These are phyloP conservation scores for Petrea volubilis DNA, from an alignment of 257 asterid species.

Conservation along the genomic window DNA sequence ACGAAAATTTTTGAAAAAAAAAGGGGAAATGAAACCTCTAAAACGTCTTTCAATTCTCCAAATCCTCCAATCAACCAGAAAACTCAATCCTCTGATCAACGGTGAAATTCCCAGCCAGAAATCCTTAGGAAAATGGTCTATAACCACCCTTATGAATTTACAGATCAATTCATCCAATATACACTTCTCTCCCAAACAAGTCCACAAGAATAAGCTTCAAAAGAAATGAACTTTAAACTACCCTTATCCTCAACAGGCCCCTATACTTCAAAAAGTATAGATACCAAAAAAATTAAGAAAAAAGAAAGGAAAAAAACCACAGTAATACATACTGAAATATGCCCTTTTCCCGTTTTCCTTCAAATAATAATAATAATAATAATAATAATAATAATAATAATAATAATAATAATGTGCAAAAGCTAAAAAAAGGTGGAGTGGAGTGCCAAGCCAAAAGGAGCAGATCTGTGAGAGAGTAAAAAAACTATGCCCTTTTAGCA, in stretches of 20 bases:
- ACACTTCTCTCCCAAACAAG: constrained; percentile 15
- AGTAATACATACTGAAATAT: constrained; percentile 1
- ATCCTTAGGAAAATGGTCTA: not conserved
- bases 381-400: constrained; percentile 3
- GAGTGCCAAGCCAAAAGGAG: constrained; percentile 26
- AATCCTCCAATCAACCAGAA: constrained; percentile 22
- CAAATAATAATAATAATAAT: constrained; percentile 20
- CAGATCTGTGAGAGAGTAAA: constrained; percentile 44
- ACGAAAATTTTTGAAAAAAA: constrained; percentile 26
- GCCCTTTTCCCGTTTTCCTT: constrained; percentile 7
- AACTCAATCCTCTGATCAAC: constrained; percentile 26
- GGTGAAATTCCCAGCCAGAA: not conserved
- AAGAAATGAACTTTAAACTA: constrained; percentile 25
- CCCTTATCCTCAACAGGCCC: constrained; percentile 29
- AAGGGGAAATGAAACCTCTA: no score
- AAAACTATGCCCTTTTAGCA: constrained; percentile 27
- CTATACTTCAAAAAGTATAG: not conserved
- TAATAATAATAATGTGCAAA: constrained; percentile 24
- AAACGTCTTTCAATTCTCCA: constrained; percentile 19
- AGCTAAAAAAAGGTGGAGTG: constrained; percentile 25
- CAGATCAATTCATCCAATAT: not conserved
- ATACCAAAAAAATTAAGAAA: not conserved
- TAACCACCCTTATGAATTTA: constrained; percentile 12
- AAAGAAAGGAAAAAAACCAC: not conserved
- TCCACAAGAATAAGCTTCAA: constrained; percentile 18